Conservation (phyloP, 2,329 filamentous ascomycete genomes). For the Clarireedia sp. region DNA sequence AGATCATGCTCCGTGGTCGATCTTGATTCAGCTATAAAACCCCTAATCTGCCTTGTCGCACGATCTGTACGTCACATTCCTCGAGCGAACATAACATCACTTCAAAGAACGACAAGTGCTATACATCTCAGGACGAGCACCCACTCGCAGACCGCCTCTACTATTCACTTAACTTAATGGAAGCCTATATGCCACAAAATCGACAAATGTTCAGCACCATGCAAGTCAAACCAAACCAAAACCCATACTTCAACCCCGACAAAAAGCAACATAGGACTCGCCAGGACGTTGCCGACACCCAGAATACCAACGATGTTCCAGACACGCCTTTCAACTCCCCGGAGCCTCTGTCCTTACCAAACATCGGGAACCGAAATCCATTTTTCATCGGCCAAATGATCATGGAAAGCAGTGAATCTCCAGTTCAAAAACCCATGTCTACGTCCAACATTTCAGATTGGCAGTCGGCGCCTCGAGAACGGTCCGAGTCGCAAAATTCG, state of each 20-base stretch:
- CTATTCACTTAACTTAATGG: not conserved
- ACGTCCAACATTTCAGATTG: slow-evolving; percentile 2
- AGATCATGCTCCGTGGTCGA: not conserved
- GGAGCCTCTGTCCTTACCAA: not conserved
- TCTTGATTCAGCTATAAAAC: not conserved
- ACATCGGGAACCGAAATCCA: not conserved
- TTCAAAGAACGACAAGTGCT: not conserved
- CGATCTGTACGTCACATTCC: not conserved
- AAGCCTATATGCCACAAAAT: not conserved
- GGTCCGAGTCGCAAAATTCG: not conserved
- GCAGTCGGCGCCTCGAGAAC: not conserved
- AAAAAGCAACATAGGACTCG: slow-evolving; percentile 4
- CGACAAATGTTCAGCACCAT: not conserved
- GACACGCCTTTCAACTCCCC: slow-evolving; percentile 8
- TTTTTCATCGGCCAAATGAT: slow-evolving; percentile 2
- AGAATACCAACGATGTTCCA: slow-evolving; percentile 2
- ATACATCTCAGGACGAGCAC: not conserved
- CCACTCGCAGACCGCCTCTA: not conserved
- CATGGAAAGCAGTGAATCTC: not conserved
- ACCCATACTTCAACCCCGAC: slow-evolving; percentile 2
- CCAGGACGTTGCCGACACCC: not conserved
- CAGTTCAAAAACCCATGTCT: not conserved
- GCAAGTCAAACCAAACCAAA: slow-evolving; percentile 1
- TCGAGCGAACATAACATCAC: not conserved
- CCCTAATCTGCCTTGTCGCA: not conserved